phyloP scores from a whole-genome alignment of 2,329 filamentous ascomycete genomes.

The Cordyceps fumosorosea region DNA sequence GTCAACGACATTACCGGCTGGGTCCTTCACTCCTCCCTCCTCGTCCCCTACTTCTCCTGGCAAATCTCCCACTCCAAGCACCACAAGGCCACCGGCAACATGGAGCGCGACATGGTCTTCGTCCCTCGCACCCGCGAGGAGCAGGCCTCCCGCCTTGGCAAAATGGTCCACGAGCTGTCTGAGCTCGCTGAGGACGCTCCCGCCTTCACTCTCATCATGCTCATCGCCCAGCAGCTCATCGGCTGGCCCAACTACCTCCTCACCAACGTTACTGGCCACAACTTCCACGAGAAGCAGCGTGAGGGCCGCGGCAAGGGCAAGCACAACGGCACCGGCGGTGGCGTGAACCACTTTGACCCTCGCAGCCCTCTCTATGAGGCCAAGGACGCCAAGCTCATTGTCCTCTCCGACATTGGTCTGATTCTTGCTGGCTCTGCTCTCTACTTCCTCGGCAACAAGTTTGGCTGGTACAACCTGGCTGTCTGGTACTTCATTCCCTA shows the following conservation, averaged over 20 bases:
- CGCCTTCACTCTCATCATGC: slow-evolving; percentile 65
- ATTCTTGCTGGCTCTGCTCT: slow-evolving; percentile 55
- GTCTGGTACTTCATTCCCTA: slow-evolving; percentile 97
- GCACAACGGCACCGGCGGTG: slow-evolving; percentile 68
- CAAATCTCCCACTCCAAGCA: slow-evolving; percentile 99
- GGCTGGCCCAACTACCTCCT: slow-evolving; percentile 92
- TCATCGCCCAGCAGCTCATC: slow-evolving; percentile 78
- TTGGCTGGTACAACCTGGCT: slow-evolving; percentile 77
- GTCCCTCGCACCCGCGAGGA: slow-evolving; percentile 84
- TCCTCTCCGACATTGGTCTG: slow-evolving; percentile 80
- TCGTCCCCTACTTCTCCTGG: slow-evolving; percentile 99
- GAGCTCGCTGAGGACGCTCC: slow-evolving; percentile 96
- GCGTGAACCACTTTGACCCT: slow-evolving; percentile 94
- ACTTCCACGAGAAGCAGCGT: slow-evolving; percentile 82
- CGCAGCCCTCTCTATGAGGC: slow-evolving; percentile 84
- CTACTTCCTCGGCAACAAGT: slow-evolving; percentile 64
- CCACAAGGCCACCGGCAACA: slow-evolving; percentile 96
- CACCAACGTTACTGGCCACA: slow-evolving; percentile 91
- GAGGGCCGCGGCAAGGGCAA: slow-evolving; percentile 94
- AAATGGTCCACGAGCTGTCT: slow-evolving; percentile 69
- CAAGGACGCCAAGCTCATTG: slow-evolving; percentile 81
- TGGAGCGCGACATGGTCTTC: slow-evolving; percentile 99
- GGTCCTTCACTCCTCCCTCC: slow-evolving; percentile 78
- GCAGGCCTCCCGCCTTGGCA: slow-evolving; percentile 69
- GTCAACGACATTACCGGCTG: slow-evolving; percentile 91